A percentile compares a stretch with the other conserved stretches of the same genome.
phyloP scores from a whole-genome alignment of 257 asterid genomes.

The Solanum rostratum region DNA sequence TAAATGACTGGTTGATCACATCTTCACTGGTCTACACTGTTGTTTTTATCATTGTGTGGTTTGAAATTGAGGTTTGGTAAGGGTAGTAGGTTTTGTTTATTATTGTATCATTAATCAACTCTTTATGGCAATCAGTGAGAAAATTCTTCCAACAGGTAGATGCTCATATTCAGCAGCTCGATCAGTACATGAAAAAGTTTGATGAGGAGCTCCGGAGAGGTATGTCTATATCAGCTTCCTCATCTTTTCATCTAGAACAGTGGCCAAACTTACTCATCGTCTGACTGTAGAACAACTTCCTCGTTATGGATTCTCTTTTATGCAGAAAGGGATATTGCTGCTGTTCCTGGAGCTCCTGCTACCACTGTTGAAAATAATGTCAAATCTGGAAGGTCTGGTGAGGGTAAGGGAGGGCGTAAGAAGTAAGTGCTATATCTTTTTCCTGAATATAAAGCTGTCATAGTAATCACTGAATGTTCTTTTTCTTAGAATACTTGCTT shows the following conservation, averaged over 20 bases:
- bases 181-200: slow-evolving; percentile 72
- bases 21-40: neutral
- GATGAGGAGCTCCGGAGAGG: slow-evolving; percentile 89
- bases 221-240: slow-evolving; percentile 12
- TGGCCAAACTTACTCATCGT: neutral
- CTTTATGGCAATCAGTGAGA: neutral
- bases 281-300: neutral
- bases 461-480: neutral
- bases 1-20: neutral
- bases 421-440: slow-evolving; percentile 30
- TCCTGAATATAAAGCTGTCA: neutral
- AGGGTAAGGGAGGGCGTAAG: slow-evolving; percentile 88
- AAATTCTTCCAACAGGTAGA: slow-evolving; percentile 49
- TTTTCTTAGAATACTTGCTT: neutral
- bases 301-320: neutral
- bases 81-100: neutral
- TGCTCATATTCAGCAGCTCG: slow-evolving; percentile 90
- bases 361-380: slow-evolving; percentile 39
- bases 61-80: neutral
- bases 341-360: slow-evolving; percentile 41
- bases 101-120: neutral
- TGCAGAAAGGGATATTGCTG: slow-evolving; percentile 64
- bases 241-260: neutral
- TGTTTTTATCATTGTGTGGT: neutral
- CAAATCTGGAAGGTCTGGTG: slow-evolving; percentile 73